Conservation (phyloP, 1,284 basidiomycete species). For the Pseudozyma sp. region DNA sequence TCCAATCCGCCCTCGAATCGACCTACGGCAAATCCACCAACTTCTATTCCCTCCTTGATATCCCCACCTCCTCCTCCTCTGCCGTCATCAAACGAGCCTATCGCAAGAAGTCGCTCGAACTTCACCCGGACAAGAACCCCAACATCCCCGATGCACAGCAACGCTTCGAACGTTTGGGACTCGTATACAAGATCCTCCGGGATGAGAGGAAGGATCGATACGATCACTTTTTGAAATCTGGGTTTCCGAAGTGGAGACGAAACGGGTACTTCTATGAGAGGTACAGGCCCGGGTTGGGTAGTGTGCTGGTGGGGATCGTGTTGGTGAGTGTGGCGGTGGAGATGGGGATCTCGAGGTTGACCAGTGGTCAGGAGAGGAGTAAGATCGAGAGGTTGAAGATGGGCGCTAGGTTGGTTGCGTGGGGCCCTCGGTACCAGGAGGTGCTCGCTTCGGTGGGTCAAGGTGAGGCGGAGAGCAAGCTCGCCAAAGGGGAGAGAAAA, state of each 20-base stretch:
- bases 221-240: constrained; percentile 64
- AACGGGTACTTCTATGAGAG: constrained; percentile 65
- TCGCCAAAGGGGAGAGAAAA: constrained; percentile 52
- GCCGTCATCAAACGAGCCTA: constrained; percentile 63
- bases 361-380: constrained; percentile 46
- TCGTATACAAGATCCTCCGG: constrained; percentile 66
- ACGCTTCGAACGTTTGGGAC: constrained; percentile 63
- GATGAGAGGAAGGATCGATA: constrained; percentile 66
- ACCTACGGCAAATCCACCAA: constrained; percentile 53
- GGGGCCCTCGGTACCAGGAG: constrained; percentile 60
- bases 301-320: constrained; percentile 53
- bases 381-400: constrained; percentile 52
- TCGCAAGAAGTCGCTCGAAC: constrained; percentile 60
- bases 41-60: constrained; percentile 63
- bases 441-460: constrained; percentile 12
- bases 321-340: constrained; percentile 43
- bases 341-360: constrained; percentile 41
- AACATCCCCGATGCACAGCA: constrained; percentile 51
- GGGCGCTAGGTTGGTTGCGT: constrained; percentile 54
- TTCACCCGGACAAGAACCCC: constrained; percentile 66
- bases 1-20: constrained; percentile 61
- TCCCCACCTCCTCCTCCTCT: constrained; percentile 38
- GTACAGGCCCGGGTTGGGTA: constrained; percentile 57
- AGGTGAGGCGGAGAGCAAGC: constrained; percentile 1
- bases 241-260: constrained; percentile 65